Percentiles rank a stretch among this genome's conserved stretches.
These are phyloP conservation scores for Chlamydomonas applanata DNA, from an alignment of 139 green algal species.

Conservation along the genomic window DNA sequence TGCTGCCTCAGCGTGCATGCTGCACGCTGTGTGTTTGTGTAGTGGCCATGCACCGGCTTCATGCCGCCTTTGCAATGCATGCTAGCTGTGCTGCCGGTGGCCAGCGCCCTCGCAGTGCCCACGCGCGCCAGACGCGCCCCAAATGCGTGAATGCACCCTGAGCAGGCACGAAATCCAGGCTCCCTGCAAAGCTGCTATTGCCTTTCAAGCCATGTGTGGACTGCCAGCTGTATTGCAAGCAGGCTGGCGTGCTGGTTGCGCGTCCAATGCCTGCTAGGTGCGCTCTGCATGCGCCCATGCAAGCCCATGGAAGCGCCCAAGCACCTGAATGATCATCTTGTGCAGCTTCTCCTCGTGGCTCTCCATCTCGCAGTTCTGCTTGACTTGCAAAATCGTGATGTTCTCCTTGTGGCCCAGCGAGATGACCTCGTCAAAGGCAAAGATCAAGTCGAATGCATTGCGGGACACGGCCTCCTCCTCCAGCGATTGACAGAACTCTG, in stretches of 20 bases:
- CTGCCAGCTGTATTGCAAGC: neutral
- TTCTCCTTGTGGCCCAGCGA: conserved; percentile 91
- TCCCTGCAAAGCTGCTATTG: no score
- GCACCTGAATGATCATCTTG: conserved; percentile 95
- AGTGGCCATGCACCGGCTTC: neutral
- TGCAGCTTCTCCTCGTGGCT: conserved; percentile 98
- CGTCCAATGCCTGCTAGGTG: no score
- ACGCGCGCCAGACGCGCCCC: no score
- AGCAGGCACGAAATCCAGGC: no score
- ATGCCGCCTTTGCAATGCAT: no score
- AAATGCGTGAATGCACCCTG: no score
- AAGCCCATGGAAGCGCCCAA: conserved; percentile 1
- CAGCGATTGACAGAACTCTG: conserved; percentile 75
- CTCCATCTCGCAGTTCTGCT: conserved; percentile 98
- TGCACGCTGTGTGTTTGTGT: conserved; percentile 1
- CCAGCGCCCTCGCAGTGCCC: no score
- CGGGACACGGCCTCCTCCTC: conserved; percentile 83
- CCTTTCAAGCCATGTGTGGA: neutral
- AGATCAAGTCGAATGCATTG: conserved; percentile 96
- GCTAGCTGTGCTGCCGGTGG: no score
- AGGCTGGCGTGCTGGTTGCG: neutral
- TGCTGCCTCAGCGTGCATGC: no score
- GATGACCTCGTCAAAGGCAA: conserved; percentile 99
- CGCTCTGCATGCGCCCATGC: neutral
- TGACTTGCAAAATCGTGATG: conserved; percentile 81